Percentiles rank a stretch among this genome's conserved stretches.
Evolutionary conservation across 768 basidiomycete species (phyloP).

Genomic region (Xanthoconium stramineum): DNA sequence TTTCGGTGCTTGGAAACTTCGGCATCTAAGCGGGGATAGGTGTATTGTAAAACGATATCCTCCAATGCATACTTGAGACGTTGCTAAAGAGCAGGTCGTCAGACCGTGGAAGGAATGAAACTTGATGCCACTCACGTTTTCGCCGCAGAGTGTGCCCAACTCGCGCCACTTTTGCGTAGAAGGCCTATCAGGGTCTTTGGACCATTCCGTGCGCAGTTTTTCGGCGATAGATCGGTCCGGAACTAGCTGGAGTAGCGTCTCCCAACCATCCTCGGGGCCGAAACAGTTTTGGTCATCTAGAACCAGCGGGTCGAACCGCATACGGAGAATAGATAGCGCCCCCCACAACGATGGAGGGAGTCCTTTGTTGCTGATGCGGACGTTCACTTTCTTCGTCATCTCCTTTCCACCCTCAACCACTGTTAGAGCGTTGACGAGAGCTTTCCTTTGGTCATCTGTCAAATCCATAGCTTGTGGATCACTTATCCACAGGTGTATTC

Average conservation of each 20-base stretch:
- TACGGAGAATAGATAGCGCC: constrained; percentile 48
- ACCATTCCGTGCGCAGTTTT: constrained; percentile 58
- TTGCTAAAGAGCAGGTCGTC: constrained; percentile 1
- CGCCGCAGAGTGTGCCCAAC: constrained; percentile 36
- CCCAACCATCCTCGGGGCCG: constrained; percentile 62
- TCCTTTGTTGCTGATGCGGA: constrained; percentile 43
- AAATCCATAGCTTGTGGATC: constrained; percentile 85
- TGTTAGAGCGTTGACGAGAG: constrained; percentile 84
- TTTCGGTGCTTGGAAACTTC: constrained; percentile 98
- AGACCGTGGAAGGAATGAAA: not conserved
- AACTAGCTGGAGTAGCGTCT: constrained; percentile 69
- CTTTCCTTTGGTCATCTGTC: constrained; percentile 86
- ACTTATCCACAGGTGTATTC: constrained; percentile 97
- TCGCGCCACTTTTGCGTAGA: constrained; percentile 79
- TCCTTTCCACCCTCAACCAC: constrained; percentile 81
- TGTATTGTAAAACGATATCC: constrained; percentile 90
- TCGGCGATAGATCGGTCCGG: constrained; percentile 56
- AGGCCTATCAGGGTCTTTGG: constrained; percentile 42
- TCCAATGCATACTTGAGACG: constrained; percentile 53
- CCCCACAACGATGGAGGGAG: constrained; percentile 74
- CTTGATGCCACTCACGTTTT: constrained; percentile 29
- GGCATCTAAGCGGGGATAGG: constrained; percentile 93
- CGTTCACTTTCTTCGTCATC: constrained; percentile 77
- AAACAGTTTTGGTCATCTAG: constrained; percentile 87
- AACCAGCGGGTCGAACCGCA: constrained; percentile 63